Evolutionary conservation across 1,284 basidiomycete genomes (phyloP), one percentile per base, ranked within the genome.

Genomic region (Ustilago shanxiensis): DNA sequence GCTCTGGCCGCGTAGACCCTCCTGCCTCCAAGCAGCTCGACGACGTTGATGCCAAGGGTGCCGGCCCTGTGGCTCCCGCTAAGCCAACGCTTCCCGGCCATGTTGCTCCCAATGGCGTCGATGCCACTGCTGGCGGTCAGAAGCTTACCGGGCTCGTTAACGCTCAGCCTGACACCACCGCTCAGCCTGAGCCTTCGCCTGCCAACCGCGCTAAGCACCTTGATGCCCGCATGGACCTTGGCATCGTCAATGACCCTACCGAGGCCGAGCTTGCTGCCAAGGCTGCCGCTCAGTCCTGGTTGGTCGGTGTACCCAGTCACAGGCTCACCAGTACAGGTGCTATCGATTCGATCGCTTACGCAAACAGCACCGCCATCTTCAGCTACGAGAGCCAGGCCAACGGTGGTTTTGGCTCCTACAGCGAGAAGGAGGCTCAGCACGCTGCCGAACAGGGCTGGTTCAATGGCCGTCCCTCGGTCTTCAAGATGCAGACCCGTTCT

Each of bases 401-500:
- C 58, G 84, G 72, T 29, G 79, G 81, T 16, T 79, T 85, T 47
- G 84, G 84, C 54, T 60, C 77, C 10, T 83, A 64, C 73, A 72
- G 78, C 59, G 84, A 86, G 69, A 57, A 72, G 53, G 69, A 81
- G 62, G 80, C 81, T 18, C 31, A 63, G 31, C 61, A 67, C 3
- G 79, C 79, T 26, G 53, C 59, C 18, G 35, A 54, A 35, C 60
- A 77, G 53, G 77, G 77, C 33, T 75, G 68, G 73, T 72, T 67
- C 61, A 61, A 67, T 20, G 76, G 78, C 24, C 72, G 76, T 10
- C 73, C 83, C 53, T 68, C 75, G 55, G 84, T 86, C 59, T 80
- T 81, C 65, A 65, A 77, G 65, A 82, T 86, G 82, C 84, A 86
- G 79, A 83, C 83, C 45, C 81, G 84, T 31, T 62, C 95, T 3